Conservation (phyloP, 805 yeast genomes). For the Metschnikowia bowlesiae region DNA sequence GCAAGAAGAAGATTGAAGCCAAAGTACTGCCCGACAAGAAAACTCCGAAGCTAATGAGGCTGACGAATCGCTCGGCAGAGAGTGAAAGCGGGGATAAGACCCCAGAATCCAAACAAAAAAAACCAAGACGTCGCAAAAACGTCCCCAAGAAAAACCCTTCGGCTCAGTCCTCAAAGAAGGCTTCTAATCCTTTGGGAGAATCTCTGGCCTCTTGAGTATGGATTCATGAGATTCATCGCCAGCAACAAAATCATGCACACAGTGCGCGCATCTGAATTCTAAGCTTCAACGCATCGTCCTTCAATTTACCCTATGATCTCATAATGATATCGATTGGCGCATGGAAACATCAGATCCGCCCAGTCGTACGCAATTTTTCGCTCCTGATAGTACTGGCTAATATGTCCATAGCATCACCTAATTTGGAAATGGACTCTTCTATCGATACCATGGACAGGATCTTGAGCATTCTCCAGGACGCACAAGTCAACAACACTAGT, state of each 20-base stretch:
- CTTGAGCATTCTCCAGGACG: slow-evolving; percentile 12
- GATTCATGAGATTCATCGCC: not conserved
- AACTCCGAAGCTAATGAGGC: not conserved
- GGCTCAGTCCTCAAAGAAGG: not conserved
- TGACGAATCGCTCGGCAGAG: not conserved
- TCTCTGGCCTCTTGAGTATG: not conserved
- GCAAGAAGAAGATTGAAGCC: slow-evolving; percentile 1
- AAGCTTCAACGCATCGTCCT: not conserved
- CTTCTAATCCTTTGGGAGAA: not conserved
- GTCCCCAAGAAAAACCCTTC: not conserved
- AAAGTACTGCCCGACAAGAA: not conserved
- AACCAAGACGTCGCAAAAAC: not conserved
- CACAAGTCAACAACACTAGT: slow-evolving; percentile 8
- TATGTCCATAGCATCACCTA: not conserved
- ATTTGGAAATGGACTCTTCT: slow-evolving; percentile 10
- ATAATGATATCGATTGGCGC: not conserved
- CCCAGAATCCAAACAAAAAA: slow-evolving; percentile 3
- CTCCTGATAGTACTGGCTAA: not conserved
- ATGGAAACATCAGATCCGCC: not conserved
- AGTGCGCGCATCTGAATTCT: not conserved
- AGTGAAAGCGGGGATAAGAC: not conserved
- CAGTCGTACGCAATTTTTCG: not conserved
- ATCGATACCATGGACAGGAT: slow-evolving; percentile 16
- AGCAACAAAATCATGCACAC: not conserved
- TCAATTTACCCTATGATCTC: not conserved